Conservation (phyloP, 768 basidiomycete genomes). For the Megacollybia marginata region DNA sequence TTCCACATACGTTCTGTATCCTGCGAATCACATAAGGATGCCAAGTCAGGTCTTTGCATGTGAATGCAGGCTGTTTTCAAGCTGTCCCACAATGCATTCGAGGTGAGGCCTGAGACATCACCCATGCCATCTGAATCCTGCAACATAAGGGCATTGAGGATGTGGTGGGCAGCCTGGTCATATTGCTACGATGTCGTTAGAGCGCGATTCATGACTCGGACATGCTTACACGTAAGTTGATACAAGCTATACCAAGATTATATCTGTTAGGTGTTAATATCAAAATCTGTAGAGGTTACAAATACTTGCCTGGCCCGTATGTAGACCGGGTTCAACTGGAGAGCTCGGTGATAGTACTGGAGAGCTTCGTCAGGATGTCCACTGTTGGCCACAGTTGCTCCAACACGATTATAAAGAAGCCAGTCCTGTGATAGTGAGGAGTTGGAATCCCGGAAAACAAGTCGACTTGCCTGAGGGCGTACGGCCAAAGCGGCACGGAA, state of each 20-base stretch:
- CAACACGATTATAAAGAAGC: constrained; percentile 88
- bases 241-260: constrained; percentile 89
- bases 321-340: constrained; percentile 83
- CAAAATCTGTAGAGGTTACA: neutral
- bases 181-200: constrained; percentile 49
- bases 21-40: constrained; percentile 59
- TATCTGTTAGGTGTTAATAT: constrained; percentile 41
- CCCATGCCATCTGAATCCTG: constrained; percentile 80
- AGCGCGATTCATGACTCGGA: constrained; percentile 7
- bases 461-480: constrained; percentile 65
- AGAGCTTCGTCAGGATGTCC: constrained; percentile 76
- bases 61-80: constrained; percentile 78
- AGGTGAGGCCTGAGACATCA: constrained; percentile 51
- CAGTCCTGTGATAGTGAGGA: constrained; percentile 56
- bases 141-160: constrained; percentile 81
- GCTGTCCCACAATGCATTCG: constrained; percentile 81
- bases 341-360: constrained; percentile 77
- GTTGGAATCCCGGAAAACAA: constrained; percentile 1
- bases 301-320: constrained; percentile 71
- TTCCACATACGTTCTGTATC: constrained; percentile 52
- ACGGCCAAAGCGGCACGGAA: constrained; percentile 84
- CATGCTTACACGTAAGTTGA: constrained; percentile 67
- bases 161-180: constrained; percentile 79
- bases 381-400: constrained; percentile 91
- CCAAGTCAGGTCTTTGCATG: constrained; percentile 72